Evolutionary conservation across 345 rosid genomes (phyloP).

Genomic region (Rubroshorea leprosula): DNA sequence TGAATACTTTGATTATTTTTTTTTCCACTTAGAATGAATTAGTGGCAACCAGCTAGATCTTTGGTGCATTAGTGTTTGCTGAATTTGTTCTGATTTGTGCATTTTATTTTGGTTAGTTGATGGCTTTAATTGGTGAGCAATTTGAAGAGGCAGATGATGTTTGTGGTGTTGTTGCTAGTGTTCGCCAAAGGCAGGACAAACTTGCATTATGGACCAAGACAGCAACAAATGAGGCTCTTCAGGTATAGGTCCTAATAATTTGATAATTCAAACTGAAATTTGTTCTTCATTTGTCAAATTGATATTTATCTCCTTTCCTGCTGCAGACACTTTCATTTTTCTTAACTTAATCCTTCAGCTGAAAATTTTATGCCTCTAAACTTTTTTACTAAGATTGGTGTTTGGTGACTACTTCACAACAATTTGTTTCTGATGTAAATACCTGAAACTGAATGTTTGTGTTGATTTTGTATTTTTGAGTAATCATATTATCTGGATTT

Average conservation of each 20-base stretch:
- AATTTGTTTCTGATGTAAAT: background rate
- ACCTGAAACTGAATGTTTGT: background rate
- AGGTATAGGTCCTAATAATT: conserved; percentile 38
- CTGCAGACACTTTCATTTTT: background rate
- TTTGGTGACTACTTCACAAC: background rate
- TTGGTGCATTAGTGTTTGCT: background rate
- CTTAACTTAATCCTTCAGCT: background rate
- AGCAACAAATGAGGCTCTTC: conserved; percentile 84
- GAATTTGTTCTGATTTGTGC: background rate
- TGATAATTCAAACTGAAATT: background rate
- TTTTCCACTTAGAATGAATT: background rate
- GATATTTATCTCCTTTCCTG: background rate
- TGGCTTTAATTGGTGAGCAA: conserved; percentile 97
- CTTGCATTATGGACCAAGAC: conserved; percentile 88
- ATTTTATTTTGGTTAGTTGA: conserved; percentile 36
- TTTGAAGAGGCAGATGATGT: conserved; percentile 86
- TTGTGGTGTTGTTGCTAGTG: conserved; percentile 90
- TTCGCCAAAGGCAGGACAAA: conserved; percentile 80
- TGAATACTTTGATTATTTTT: background rate
- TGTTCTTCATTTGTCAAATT: conserved; percentile 6
- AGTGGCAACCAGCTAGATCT: background rate
- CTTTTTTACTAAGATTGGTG: background rate
- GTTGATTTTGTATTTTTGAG: too few species aligned
- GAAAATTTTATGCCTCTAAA: background rate
- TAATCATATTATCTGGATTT: too few species aligned